Evolutionary conservation across 352 stramenopile genomes (phyloP), one percentile per base, ranked within the genome.

Genomic region (Hyaloperonospora brassicae): DNA sequence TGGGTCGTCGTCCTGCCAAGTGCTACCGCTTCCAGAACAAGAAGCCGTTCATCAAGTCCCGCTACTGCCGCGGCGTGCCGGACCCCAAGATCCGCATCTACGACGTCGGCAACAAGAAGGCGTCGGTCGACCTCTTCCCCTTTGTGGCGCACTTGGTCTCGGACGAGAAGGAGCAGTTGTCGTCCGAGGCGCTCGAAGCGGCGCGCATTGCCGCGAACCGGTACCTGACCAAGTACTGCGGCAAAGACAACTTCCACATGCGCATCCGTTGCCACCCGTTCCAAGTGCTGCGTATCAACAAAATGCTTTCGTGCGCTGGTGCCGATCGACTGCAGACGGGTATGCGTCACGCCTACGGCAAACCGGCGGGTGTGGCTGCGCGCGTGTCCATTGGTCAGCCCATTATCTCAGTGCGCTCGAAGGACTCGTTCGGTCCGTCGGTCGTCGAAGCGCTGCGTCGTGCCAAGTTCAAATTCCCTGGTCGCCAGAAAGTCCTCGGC

Each of bases 21-120:
- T 99, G 96, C 84, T 99, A 98, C 87, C 95, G 97, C 76, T 99
- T 99, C 93, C 95, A 98, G 82, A 99, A 99, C 94, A 99, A 99
- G 95, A 99, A 99, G 86, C 97, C 97, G 48, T 99, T 99, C 88
- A 99, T 99, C 84, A 99, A 99, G 90, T 98, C 93, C 52, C 93
- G 97, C 62, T 99, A 98, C 85, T 99, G 96, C 75, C 95, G 97
- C 83, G 97, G 97, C 94, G 97, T 99, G 53, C 97, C 96, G 42
- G 87, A 92, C 71, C 70, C 82, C 41, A 92, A 92, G 86, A 99
- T 99, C 77, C 87, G 94, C 57, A 99, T 99, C 79, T 99, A 98
- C 81, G 97, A 99, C 77, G 92, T 98, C 38, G 97, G 97, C 64
- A 96, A 97, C 85, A 99, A 98, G 81, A 98, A 96, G 73, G 95